Percentiles rank a stretch among this genome's conserved stretches.
Evolutionary conservation across 768 basidiomycete species (phyloP).

Genomic region (Lepiota venenata): DNA sequence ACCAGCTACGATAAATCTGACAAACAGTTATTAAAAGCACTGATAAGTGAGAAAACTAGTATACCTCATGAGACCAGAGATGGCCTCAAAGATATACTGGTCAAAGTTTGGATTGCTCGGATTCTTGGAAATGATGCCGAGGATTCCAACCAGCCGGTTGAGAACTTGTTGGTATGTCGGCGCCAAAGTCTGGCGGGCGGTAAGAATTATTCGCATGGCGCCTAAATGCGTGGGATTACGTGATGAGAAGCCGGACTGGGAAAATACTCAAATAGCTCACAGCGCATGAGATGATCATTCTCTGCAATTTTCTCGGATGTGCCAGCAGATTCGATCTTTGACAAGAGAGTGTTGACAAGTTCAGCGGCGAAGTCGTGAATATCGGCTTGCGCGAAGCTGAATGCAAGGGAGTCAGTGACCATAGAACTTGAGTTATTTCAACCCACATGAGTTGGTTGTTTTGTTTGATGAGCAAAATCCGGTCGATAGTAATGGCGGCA

Average conservation of each 20-base stretch:
- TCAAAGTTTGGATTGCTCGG: slow-evolving; percentile 98
- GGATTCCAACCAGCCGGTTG: slow-evolving; percentile 72
- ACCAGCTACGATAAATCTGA: slow-evolving; percentile 77
- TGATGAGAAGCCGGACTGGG: background rate
- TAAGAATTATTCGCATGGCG: slow-evolving; percentile 90
- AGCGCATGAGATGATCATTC: slow-evolving; percentile 98
- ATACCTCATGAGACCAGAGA: slow-evolving; percentile 89
- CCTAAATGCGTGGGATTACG: slow-evolving; percentile 40
- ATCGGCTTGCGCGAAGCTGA: slow-evolving; percentile 85
- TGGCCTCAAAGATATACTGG: slow-evolving; percentile 95
- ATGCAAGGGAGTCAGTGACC: slow-evolving; percentile 1
- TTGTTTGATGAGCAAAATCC: slow-evolving; percentile 88
- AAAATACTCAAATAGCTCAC: slow-evolving; percentile 41
- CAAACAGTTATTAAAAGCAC: background rate
- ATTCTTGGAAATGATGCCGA: slow-evolving; percentile 89
- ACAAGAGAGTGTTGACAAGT: slow-evolving; percentile 68
- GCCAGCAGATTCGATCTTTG: slow-evolving; percentile 72
- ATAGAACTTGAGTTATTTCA: background rate
- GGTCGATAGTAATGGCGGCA: slow-evolving; percentile 97
- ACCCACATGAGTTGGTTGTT: slow-evolving; percentile 70
- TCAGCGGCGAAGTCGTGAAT: slow-evolving; percentile 78
- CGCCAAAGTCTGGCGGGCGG: slow-evolving; percentile 74
- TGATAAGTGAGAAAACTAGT: slow-evolving; percentile 8
- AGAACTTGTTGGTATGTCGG: slow-evolving; percentile 66
- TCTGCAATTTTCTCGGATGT: slow-evolving; percentile 93